Conservation (phyloP, 2,329 filamentous ascomycete species). For the Sporothrix curviconia region DNA sequence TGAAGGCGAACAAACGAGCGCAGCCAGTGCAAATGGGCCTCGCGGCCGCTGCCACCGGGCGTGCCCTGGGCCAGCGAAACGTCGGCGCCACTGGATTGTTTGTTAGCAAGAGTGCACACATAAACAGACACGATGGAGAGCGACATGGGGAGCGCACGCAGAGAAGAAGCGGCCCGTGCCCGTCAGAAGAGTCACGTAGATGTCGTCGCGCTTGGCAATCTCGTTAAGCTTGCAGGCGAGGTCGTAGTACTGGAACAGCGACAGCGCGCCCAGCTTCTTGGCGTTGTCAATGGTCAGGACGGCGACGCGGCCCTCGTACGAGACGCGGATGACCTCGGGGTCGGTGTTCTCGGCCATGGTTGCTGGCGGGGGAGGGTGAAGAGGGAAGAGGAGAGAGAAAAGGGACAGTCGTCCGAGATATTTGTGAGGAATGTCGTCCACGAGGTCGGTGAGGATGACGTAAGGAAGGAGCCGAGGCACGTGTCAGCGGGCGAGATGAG, state of each 20-base stretch:
- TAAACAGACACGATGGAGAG: no score
- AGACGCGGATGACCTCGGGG: constrained; percentile 43
- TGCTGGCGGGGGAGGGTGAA: not conserved
- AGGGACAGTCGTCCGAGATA: not conserved
- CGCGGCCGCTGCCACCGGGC: constrained; percentile 26
- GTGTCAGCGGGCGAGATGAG: constrained; percentile 7
- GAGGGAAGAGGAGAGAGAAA: not conserved
- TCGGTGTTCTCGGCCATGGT: constrained; percentile 7
- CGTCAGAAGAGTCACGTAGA: constrained; percentile 77
- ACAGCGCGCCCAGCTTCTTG: constrained; percentile 81
- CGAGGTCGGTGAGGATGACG: not conserved
- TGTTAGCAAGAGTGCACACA: no score
- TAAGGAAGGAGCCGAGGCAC: constrained; percentile 15
- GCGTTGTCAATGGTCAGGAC: constrained; percentile 81
- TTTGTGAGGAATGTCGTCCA: not conserved
- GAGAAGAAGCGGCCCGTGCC: constrained; percentile 83
- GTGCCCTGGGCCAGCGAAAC: constrained; percentile 50
- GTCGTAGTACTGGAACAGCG: constrained; percentile 65
- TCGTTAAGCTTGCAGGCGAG: constrained; percentile 68
- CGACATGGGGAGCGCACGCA: constrained; percentile 52
- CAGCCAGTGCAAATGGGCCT: constrained; percentile 51
- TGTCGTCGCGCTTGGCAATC: constrained; percentile 69
- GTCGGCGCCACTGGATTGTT: constrained; percentile 62
- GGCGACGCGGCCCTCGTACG: constrained; percentile 64
- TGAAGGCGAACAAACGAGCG: constrained; percentile 71